phyloP scores from a whole-genome alignment of 2,329 filamentous ascomycete genomes.

The Arthrobotrys sinensis region DNA sequence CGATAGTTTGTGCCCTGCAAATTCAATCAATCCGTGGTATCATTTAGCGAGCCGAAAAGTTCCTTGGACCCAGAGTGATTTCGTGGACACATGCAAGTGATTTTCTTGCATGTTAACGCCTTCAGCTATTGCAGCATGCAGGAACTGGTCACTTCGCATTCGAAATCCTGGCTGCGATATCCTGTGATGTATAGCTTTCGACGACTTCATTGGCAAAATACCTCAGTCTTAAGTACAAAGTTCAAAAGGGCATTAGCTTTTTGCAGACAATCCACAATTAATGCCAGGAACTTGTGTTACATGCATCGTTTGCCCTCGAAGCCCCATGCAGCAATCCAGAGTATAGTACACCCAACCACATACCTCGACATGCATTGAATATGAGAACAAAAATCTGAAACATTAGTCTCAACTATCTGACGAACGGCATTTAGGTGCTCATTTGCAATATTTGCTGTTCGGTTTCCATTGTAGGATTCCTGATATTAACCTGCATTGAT shows the following conservation, averaged over 20 bases:
- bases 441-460: background rate
- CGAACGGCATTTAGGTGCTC: slow-evolving; percentile 4
- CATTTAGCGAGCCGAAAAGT: slow-evolving; percentile 42
- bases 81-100: slow-evolving; percentile 16
- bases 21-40: slow-evolving; percentile 29
- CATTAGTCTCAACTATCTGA: background rate
- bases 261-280: slow-evolving; percentile 2
- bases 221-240: slow-evolving; percentile 1
- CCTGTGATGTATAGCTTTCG: background rate
- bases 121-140: slow-evolving; percentile 16
- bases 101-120: background rate
- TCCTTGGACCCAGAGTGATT: slow-evolving; percentile 1
- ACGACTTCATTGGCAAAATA: background rate
- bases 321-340: background rate
- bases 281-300: slow-evolving; percentile 5
- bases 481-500: background rate
- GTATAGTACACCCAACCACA: background rate
- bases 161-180: background rate
- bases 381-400: slow-evolving; percentile 13
- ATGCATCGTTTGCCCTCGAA: slow-evolving; percentile 11
- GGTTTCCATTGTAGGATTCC: background rate
- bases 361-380: background rate
- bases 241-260: slow-evolving; percentile 11
- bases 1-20: slow-evolving; percentile 9
- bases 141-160: slow-evolving; percentile 19